Conservation (phyloP, 768 basidiomycete genomes). For the Phaeolepiota aurea region DNA sequence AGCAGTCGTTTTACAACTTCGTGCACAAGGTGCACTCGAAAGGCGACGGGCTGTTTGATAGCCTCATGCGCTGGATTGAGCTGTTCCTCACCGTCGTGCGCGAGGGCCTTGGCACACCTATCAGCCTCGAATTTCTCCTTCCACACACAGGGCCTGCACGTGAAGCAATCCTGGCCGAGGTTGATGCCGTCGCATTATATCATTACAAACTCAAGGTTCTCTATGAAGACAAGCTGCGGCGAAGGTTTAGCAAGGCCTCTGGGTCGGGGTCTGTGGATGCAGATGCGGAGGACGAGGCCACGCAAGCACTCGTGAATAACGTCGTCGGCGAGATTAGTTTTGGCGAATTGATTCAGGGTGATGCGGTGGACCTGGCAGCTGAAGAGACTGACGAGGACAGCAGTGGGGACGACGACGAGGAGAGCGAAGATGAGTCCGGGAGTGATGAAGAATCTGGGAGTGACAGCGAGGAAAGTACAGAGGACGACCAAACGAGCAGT, state of each 20-base stretch:
- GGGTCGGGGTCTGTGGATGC: constrained; percentile 33
- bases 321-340: constrained; percentile 80
- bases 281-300: constrained; percentile 78
- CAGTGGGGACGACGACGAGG: constrained; percentile 20
- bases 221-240: constrained; percentile 87
- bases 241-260: constrained; percentile 65
- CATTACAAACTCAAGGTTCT: constrained; percentile 92
- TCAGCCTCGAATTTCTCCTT: constrained; percentile 85
- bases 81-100: constrained; percentile 86
- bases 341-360: constrained; percentile 68
- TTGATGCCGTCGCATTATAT: constrained; percentile 84
- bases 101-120: constrained; percentile 68
- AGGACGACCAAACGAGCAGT: constrained; percentile 20
- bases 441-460: constrained; percentile 20
- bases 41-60: constrained; percentile 88
- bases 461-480: constrained; percentile 16
- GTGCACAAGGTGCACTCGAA: constrained; percentile 99
- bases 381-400: constrained; percentile 52
- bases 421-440: constrained; percentile 19
- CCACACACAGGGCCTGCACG: constrained; percentile 79
- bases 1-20: constrained; percentile 92
- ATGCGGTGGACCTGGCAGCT: constrained; percentile 74
- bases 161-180: constrained; percentile 68
- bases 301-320: constrained; percentile 69
- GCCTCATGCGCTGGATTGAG: constrained; percentile 95